These are phyloP conservation scores for Zalaria obscura DNA, from an alignment of 2,329 filamentous ascomycete species.

Conservation along the genomic window DNA sequence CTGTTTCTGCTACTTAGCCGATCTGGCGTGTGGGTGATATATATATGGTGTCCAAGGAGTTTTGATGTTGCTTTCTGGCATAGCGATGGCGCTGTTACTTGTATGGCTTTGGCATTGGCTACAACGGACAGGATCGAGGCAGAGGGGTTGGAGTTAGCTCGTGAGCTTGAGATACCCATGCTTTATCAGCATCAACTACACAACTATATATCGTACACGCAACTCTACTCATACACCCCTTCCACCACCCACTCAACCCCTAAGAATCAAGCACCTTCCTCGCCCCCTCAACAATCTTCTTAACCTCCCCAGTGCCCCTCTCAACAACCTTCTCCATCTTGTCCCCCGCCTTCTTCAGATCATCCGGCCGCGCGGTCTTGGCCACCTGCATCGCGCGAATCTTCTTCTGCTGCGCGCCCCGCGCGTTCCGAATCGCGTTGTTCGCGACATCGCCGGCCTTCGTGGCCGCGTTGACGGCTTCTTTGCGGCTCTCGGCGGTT, in stretches of 20 bases:
- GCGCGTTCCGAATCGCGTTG: slow-evolving; percentile 26
- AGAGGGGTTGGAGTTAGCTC: too few species aligned
- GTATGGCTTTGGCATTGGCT: too few species aligned
- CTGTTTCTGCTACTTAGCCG: background rate
- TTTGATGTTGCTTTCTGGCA: too few species aligned
- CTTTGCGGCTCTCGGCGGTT: slow-evolving; percentile 39
- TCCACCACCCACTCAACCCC: background rate
- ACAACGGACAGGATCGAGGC: too few species aligned
- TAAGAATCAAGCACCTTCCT: slow-evolving; percentile 28
- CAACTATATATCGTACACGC: background rate
- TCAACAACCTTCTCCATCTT: slow-evolving; percentile 37
- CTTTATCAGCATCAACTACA: background rate
- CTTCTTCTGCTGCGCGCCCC: slow-evolving; percentile 35
- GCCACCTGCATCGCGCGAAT: slow-evolving; percentile 27
- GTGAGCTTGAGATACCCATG: background rate
- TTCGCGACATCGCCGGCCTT: slow-evolving; percentile 29
- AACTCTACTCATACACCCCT: background rate
- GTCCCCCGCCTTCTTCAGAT: slow-evolving; percentile 33
- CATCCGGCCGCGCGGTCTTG: slow-evolving; percentile 30
- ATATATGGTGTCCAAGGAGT: too few species aligned
- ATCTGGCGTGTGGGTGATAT: too few species aligned
- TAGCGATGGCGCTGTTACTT: too few species aligned
- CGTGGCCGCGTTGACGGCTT: slow-evolving; percentile 22
- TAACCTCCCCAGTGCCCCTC: slow-evolving; percentile 32
- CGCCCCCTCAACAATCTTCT: slow-evolving; percentile 32